Evolutionary conservation across 2,329 filamentous ascomycete genomes (phyloP), one percentile per base, ranked within the genome.

Genomic region (Pseudogymnoascus pannorum): DNA sequence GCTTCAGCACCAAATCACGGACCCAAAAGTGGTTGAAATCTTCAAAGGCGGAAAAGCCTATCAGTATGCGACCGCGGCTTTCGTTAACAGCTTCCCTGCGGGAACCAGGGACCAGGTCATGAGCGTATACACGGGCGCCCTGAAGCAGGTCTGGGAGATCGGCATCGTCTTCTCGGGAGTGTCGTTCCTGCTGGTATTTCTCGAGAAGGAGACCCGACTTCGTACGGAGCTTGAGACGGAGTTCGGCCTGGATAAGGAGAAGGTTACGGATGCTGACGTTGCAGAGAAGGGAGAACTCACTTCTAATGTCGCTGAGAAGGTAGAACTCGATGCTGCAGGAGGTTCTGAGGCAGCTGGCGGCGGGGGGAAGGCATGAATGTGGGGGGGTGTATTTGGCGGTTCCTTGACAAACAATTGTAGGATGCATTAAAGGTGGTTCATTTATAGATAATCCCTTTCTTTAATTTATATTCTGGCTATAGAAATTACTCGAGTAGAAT

Each of bases 121-220:
- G 1, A 58, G 63, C 1, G 70, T 72, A 0, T 78, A 74, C 61
- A 68, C 69, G 1, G 62, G 71, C 33, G 69, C 72, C 16, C 26
- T 64, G 57, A 63, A 62, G 40, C 20, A 36, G 14, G 59, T 62
- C 12, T 65, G 64, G 63, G 35, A 62, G 20, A 57, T 65, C 6
- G 60, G 24, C 4, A 60, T 65, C 58, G 63, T 44, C 18, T 29
- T 66, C 22, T 51, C 38, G 7, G 64, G 54, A 1, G 12, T 62
- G 11, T 40, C 26, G 5, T 64, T 64, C 42, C 6, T 64, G 11
- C 5, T 61, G 3, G 63, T 61, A 3, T 63, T 62, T 5, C 11
- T 65, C 12, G 63, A 64, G 59, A 64, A 60, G 33, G 60, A 65
- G 24, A 48, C 64, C 18, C 57, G 31, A n/a, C 11, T 66, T 40